Conservation (phyloP, 192 early-diverging fungal genomes). For the Backusella parvicylindrica region DNA sequence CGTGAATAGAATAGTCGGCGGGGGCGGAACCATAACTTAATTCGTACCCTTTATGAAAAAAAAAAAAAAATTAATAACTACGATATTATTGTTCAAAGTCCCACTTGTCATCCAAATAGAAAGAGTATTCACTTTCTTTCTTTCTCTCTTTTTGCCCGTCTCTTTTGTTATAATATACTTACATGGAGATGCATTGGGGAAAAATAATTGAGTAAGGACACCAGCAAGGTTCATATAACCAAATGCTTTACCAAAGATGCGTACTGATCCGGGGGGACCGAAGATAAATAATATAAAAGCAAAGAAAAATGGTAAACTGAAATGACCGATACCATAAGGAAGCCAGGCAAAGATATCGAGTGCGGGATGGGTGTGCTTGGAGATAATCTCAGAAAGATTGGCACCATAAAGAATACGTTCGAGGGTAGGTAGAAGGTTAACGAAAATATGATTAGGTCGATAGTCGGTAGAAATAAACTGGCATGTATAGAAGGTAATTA, state of each 20-base stretch:
- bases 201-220: slow-evolving; percentile 60
- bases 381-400: slow-evolving; percentile 55
- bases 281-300: slow-evolving; percentile 38
- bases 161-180: slow-evolving; percentile 23
- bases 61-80: neutral
- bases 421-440: slow-evolving; percentile 57
- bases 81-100: neutral
- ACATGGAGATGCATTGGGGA: slow-evolving; percentile 69
- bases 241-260: slow-evolving; percentile 55
- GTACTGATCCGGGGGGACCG: slow-evolving; percentile 46
- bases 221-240: slow-evolving; percentile 64
- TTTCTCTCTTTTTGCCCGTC: neutral
- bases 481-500: slow-evolving; percentile 50
- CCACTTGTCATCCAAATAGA: neutral
- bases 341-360: slow-evolving; percentile 64
- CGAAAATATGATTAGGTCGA: slow-evolving; percentile 58
- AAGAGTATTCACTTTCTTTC: neutral
- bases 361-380: slow-evolving; percentile 39
- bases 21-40: slow-evolving; percentile 52
- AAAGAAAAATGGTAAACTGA: slow-evolving; percentile 56
- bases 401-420: slow-evolving; percentile 65
- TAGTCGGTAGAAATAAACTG: slow-evolving; percentile 44
- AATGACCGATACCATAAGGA: slow-evolving; percentile 68
- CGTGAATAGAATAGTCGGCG: slow-evolving; percentile 61
- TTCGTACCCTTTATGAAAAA: slow-evolving; percentile 56